phyloP scores from a whole-genome alignment of 1,284 basidiomycete species.

The Ganoderma sp. region DNA sequence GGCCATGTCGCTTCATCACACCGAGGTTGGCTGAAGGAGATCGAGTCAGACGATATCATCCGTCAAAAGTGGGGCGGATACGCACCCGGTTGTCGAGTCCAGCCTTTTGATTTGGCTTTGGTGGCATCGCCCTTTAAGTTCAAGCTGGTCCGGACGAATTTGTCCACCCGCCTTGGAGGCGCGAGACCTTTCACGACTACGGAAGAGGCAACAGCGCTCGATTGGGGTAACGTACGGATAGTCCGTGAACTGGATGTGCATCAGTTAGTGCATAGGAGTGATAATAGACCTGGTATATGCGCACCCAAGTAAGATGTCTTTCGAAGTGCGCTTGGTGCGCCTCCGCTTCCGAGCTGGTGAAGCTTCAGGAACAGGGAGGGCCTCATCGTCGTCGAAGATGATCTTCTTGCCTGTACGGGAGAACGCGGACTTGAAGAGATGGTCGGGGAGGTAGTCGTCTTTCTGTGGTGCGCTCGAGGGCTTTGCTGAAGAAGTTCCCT shows the following conservation, averaged over 20 bases:
- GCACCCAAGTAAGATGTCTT: conserved; percentile 43
- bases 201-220: conserved; percentile 19
- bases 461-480: conserved; percentile 14
- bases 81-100: conserved; percentile 44
- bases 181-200: conserved; percentile 31
- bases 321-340: conserved; percentile 32
- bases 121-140: conserved; percentile 34
- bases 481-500: conserved; percentile 2
- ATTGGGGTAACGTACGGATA: conserved; percentile 39
- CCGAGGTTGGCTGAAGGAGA: conserved; percentile 36
- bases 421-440: conserved; percentile 43
- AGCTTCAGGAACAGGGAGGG: conserved; percentile 13
- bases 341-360: conserved; percentile 36
- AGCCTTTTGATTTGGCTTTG: conserved; percentile 38
- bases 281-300: conserved; percentile 16
- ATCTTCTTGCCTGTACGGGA: conserved; percentile 28
- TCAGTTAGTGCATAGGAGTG: background rate
- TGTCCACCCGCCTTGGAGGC: conserved; percentile 35
- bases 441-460: conserved; percentile 44
- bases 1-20: conserved; percentile 41
- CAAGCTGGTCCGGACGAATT: conserved; percentile 39
- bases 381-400: conserved; percentile 23
- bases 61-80: background rate
- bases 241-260: conserved; percentile 37
- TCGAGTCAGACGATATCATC: too few species aligned